Evolutionary conservation across 1,139 yeast species (phyloP), one percentile per base, ranked within the genome.

Genomic region (Dujonia santamariae): DNA sequence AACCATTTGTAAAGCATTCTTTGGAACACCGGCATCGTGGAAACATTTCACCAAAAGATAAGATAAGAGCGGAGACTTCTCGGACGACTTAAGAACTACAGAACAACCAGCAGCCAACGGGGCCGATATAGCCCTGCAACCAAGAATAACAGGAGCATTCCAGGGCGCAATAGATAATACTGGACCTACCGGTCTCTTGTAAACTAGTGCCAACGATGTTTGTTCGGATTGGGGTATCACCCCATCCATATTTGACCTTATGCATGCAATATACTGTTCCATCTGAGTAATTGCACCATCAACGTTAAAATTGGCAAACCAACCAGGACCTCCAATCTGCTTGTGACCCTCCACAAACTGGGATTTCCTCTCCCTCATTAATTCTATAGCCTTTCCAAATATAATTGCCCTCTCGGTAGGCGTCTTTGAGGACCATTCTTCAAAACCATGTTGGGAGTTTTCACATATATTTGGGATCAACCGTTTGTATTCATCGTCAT

Each of bases 51-150:
- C 64, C 24, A 60, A 42, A 11, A 63, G 32, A 41, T 63, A 57
- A 1, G 63, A 46, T 3, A 55, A 32, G 25, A 40, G 37, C 0
- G 74, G 63, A 2, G 72, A 53, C 34, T 59, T 53, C 32, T 70
- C 73, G 4, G 68, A 52, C 0, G 71, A 50, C 38, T 68, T 68
- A 27, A 59, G 41, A 12, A 70, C 47, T n/a, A 71, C 75, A 0
- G 75, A 67, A 43, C 75, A 69, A 2, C 76, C 76, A n/a, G 76
- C 75, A 20, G 69, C 66, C 34, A 71, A 50, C 2, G 76, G 76
- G 4, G 71, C 69, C 15, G 55, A 43, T 3, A 70, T 54, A 2
- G 72, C 53, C 37, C 75, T 50, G 11, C 57, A 53, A 6, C 60
- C 52, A 29, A 72, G 54, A 20, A 72, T 51, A 1, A 62, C 62